phyloP scores from a whole-genome alignment of 148 eudicot genomes.

The Camellia granthamiana region DNA sequence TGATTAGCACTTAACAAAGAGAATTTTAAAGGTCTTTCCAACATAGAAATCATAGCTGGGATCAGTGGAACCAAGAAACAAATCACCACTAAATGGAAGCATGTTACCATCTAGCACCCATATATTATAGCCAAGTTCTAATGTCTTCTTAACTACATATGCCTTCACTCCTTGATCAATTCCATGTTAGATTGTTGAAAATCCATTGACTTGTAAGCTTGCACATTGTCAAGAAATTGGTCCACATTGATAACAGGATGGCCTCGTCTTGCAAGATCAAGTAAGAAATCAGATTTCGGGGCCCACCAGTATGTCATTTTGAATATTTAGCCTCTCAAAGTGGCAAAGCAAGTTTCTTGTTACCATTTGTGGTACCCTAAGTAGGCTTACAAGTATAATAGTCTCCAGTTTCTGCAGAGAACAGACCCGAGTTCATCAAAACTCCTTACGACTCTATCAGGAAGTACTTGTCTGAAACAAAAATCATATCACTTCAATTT shows the following conservation, averaged over 20 bases:
- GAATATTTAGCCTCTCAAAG: slow-evolving; percentile 66
- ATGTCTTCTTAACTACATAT: slow-evolving; percentile 42
- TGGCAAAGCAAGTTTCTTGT: slow-evolving; percentile 76
- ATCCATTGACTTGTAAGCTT: slow-evolving; percentile 22
- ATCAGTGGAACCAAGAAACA: slow-evolving; percentile 32
- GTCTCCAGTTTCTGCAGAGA: slow-evolving; percentile 54
- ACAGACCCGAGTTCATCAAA: slow-evolving; percentile 46
- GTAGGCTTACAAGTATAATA: slow-evolving; percentile 51
- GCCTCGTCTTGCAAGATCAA: slow-evolving; percentile 84
- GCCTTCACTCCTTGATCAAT: slow-evolving; percentile 46
- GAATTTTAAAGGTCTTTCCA: slow-evolving; percentile 37
- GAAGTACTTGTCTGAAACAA: slow-evolving; percentile 77
- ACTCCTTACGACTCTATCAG: slow-evolving; percentile 51
- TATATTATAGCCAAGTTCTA: slow-evolving; percentile 55
- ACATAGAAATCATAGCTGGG: slow-evolving; percentile 38
- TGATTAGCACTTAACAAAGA: slow-evolving; percentile 51
- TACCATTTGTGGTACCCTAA: slow-evolving; percentile 35
- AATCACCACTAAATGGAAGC: slow-evolving; percentile 39
- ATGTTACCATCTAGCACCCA: slow-evolving; percentile 59
- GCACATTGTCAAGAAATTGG: slow-evolving; percentile 36
- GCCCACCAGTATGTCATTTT: slow-evolving; percentile 65
- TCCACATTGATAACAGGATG: slow-evolving; percentile 67
- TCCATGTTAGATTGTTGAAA: slow-evolving; percentile 32
- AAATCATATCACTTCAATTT: slow-evolving; percentile 81
- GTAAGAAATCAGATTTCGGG: slow-evolving; percentile 46